These are phyloP conservation scores for Zygosaccharomyces rouxii DNA, from an alignment of 805 yeast species.

Conservation along the genomic window DNA sequence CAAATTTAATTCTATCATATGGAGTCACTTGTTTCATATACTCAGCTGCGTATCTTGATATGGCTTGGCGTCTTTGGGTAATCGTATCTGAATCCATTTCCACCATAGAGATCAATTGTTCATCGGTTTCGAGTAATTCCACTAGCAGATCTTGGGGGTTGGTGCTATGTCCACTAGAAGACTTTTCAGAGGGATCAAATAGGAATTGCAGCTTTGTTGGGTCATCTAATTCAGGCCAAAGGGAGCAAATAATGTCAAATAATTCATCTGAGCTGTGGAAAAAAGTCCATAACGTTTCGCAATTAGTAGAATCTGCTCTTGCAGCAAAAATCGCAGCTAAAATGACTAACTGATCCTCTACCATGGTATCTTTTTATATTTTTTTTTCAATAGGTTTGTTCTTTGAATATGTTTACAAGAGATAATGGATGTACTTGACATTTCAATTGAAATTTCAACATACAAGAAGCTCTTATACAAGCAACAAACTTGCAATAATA, in stretches of 20 bases:
- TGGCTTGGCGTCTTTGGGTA: constrained; percentile 11
- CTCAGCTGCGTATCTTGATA: constrained; percentile 16
- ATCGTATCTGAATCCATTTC: constrained; percentile 22
- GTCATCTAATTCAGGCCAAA: constrained; percentile 34
- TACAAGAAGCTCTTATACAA: background rate
- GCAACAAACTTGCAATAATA: background rate
- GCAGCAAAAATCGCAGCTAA: constrained; percentile 26
- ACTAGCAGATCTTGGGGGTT: constrained; percentile 32
- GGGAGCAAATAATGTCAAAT: constrained; percentile 22
- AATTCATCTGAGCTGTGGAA: constrained; percentile 15
- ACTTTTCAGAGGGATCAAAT: constrained; percentile 1
- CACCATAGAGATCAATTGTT: constrained; percentile 20
- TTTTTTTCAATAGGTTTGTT: background rate
- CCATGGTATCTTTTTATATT: constrained; percentile 7
- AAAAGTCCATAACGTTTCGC: constrained; percentile 10
- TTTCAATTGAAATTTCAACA: background rate
- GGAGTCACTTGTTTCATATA: constrained; percentile 10
- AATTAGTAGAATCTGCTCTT: constrained; percentile 16
- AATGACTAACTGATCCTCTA: constrained; percentile 24
- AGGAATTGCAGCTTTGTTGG: constrained; percentile 20
- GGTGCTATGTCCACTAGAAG: background rate
- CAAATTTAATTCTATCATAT: constrained; percentile 3
- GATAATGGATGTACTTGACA: background rate
- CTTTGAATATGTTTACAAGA: background rate
- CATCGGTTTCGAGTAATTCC: constrained; percentile 16